Conservation (phyloP, 2,329 filamentous ascomycete genomes). For the Clonostachys byssicola region DNA sequence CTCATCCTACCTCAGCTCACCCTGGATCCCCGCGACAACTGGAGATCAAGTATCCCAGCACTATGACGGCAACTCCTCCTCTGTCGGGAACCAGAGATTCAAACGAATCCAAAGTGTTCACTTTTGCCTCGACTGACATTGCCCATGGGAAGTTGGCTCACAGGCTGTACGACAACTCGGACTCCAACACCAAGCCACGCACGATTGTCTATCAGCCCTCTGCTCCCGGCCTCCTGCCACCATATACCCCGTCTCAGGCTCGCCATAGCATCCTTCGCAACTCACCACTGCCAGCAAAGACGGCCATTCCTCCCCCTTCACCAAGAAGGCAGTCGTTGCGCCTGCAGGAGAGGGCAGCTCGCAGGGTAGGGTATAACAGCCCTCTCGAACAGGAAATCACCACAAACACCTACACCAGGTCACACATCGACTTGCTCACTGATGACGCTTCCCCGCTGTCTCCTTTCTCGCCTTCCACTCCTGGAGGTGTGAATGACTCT, state of each 20-base stretch:
- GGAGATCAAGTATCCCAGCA: slow-evolving; percentile 46
- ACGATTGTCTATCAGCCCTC: background rate
- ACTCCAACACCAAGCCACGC: background rate
- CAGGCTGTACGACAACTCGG: background rate
- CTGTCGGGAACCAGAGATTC: slow-evolving; percentile 48
- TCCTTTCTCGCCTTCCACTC: slow-evolving; percentile 17
- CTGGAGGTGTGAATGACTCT: slow-evolving; percentile 40
- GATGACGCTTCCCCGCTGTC: slow-evolving; percentile 52
- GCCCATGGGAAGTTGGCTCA: background rate
- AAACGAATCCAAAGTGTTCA: slow-evolving; percentile 35
- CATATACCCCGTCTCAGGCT: slow-evolving; percentile 54
- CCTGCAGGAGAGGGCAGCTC: slow-evolving; percentile 47
- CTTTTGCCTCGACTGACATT: slow-evolving; percentile 32
- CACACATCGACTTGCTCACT: slow-evolving; percentile 58
- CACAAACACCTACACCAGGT: slow-evolving; percentile 57
- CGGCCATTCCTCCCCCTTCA: slow-evolving; percentile 44
- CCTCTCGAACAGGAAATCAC: slow-evolving; percentile 61
- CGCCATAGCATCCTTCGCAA: slow-evolving; percentile 64
- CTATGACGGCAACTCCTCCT: slow-evolving; percentile 56
- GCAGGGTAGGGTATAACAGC: slow-evolving; percentile 58
- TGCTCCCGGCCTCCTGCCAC: slow-evolving; percentile 26
- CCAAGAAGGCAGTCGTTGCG: slow-evolving; percentile 49
- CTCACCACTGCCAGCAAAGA: slow-evolving; percentile 55
- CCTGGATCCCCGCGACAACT: slow-evolving; percentile 12
- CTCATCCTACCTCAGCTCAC: slow-evolving; percentile 42